A percentile compares a stretch with the other conserved stretches of the same genome.
Evolutionary conservation across 345 rosid species (phyloP).

Genomic region (Citrus hindsii): DNA sequence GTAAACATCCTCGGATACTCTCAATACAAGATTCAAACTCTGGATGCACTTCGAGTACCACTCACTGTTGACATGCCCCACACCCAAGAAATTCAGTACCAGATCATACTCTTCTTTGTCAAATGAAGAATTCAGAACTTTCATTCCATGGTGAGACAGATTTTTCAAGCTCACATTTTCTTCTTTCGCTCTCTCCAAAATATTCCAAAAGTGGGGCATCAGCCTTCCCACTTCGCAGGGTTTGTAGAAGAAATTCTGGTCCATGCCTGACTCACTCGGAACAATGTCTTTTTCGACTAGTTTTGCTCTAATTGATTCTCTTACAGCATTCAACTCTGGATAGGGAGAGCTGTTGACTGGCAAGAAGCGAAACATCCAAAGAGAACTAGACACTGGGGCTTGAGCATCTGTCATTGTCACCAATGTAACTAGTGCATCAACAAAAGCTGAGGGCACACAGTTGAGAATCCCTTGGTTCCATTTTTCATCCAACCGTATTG

Average conservation of each 20-base stretch:
- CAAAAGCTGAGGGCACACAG: conserved; percentile 53
- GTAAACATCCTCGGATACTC: conserved; percentile 50
- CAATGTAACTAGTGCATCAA: conserved; percentile 50
- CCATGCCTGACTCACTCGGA: conserved; percentile 48
- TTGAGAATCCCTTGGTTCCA: conserved; percentile 82
- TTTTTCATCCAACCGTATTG: conserved; percentile 49
- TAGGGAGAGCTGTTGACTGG: conserved; percentile 42
- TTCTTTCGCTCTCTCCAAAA: conserved; percentile 43
- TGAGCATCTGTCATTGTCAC: conserved; percentile 44
- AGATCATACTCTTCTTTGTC: conserved; percentile 32
- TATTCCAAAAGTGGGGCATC: conserved; percentile 53
- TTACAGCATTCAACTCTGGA: conserved; percentile 34
- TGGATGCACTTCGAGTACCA: conserved; percentile 67
- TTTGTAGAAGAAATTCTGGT: conserved; percentile 59
- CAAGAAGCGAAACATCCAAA: conserved; percentile 52
- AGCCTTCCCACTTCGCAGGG: conserved; percentile 58
- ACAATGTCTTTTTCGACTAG: conserved; percentile 39
- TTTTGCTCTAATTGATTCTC: conserved; percentile 36
- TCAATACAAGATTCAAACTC: conserved; percentile 44
- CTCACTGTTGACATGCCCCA: conserved; percentile 30
- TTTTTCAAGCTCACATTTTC: conserved; percentile 49
- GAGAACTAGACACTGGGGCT: conserved; percentile 38
- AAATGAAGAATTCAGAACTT: conserved; percentile 44
- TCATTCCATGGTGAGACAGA: conserved; percentile 57
- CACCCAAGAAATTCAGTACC: conserved; percentile 49